Conservation (phyloP, 106 monocot species). For the Allium sativum region DNA sequence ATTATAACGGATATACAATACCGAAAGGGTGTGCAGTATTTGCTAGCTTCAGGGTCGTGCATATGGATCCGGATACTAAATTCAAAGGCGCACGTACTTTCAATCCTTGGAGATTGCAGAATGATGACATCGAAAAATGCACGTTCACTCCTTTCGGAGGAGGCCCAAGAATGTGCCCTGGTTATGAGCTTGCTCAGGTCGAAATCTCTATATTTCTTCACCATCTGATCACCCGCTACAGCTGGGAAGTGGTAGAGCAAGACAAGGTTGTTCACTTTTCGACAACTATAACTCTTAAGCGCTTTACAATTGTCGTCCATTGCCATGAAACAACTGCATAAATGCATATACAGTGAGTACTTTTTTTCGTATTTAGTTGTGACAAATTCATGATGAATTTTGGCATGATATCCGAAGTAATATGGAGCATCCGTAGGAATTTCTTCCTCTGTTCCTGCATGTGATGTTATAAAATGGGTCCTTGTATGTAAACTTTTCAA, state of each 20-base stretch:
- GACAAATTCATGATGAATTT: no score
- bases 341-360: no score
- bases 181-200: conserved; percentile 73
- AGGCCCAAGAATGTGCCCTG: conserved; percentile 74
- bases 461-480: no score
- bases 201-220: conserved; percentile 89
- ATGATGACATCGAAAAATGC: conserved; percentile 6
- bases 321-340: neutral
- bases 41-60: conserved; percentile 74
- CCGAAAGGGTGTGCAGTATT: conserved; percentile 93
- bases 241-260: conserved; percentile 72
- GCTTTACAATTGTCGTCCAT: conserved; percentile 63
- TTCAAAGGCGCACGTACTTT: conserved; percentile 67
- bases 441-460: no score
- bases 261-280: conserved; percentile 83
- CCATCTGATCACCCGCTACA: conserved; percentile 65
- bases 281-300: conserved; percentile 67
- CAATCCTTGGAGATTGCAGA: conserved; percentile 91
- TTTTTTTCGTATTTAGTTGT: neutral
- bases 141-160: conserved; percentile 78
- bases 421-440: no score
- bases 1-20: conserved; percentile 77
- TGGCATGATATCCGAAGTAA: no score
- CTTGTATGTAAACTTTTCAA: no score
- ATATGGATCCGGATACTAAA: conserved; percentile 42